A percentile compares a stretch with the other conserved stretches of the same genome.
Conservation (phyloP, 106 monocot genomes). For the Allium sativum region DNA sequence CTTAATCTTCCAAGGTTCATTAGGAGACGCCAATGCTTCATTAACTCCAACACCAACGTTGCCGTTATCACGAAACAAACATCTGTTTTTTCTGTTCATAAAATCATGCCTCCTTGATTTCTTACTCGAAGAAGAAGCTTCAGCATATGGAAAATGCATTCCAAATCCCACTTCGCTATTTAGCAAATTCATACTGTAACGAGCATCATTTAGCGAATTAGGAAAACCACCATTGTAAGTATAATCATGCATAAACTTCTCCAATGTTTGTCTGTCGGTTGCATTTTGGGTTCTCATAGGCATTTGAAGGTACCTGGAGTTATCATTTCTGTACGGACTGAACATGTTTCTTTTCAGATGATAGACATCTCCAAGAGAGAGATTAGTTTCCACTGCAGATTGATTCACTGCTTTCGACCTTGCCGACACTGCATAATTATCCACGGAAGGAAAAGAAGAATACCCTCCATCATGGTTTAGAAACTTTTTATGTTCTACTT, state of each 20-base stretch:
- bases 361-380: slow-evolving; percentile 57
- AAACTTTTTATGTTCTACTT: slow-evolving; percentile 60
- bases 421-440: background rate
- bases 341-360: slow-evolving; percentile 15
- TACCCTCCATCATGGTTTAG: slow-evolving; percentile 8
- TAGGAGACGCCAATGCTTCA: slow-evolving; percentile 7
- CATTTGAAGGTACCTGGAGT: slow-evolving; percentile 1
- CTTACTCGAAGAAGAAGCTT: slow-evolving; percentile 9
- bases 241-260: slow-evolving; percentile 10
- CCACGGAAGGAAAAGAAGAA: slow-evolving; percentile 2
- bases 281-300: slow-evolving; percentile 2
- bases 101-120: slow-evolving; percentile 28
- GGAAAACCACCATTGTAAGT: slow-evolving; percentile 30
- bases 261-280: slow-evolving; percentile 13
- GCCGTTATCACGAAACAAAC: no score
- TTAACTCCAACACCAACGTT: background rate
- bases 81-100: slow-evolving; percentile 29
- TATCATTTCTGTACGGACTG: background rate
- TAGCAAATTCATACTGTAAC: slow-evolving; percentile 2
- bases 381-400: slow-evolving; percentile 28
- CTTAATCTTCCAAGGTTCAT: background rate
- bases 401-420: slow-evolving; percentile 8
- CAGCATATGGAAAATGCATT: slow-evolving; percentile 5
- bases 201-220: slow-evolving; percentile 65
- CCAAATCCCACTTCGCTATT: slow-evolving; percentile 7